Base-by-base conservation (phyloP, 441 rosid genomes). In the Heliophila coronopifolia region DNA sequence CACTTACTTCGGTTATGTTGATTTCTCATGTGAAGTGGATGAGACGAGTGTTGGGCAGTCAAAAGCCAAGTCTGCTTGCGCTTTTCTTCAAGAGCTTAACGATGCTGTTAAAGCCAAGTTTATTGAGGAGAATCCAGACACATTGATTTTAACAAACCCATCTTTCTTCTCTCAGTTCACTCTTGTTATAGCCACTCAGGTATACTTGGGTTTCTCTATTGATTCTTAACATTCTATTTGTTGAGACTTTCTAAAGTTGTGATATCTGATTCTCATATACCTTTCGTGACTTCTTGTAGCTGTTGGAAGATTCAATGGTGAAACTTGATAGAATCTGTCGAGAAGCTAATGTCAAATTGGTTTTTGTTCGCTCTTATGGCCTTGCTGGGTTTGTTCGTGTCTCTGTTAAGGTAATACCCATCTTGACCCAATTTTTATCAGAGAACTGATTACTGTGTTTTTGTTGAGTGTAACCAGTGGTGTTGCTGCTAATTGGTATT, bases 171-270 rank as follows among this genome's bases (percentile, higher is more conserved):
- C 87, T 37, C 94, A 72, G 71, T 91, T 87, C 61, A 87, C 91
- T n/a, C 71, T 91, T 59, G 91, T 87, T 15, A 61, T 91, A 24
- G 98, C 98, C 40, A 84, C 96, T 57, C 96, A 91, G 91, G 97
- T 12, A 0, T n/a, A 18, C 1, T 30, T 13, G 30, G 20, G 5
- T 19, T 19, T 18, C 17, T 30, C 20, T 47, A 28, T 47, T 18
- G 1, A 13, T 47, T 31, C 30, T 44, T 20, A 20, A 20, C 23
- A 20, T 2, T 20, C 23, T 4, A 20, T 20, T 4, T 2, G 2
- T 4, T 2, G 23, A 20, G 4, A 20, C 4, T 2, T 20, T 4
- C 23, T 20, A 20, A n/a, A n/a, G n/a, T n/a, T n/a, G n/a, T n/a
- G n/a, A n/a, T n/a, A n/a, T n/a, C n/a, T n/a, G n/a, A n/a, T n/a